These are phyloP conservation scores for Yamadazyma blattariae DNA, from an alignment of 1,139 yeast species.

Conservation along the genomic window DNA sequence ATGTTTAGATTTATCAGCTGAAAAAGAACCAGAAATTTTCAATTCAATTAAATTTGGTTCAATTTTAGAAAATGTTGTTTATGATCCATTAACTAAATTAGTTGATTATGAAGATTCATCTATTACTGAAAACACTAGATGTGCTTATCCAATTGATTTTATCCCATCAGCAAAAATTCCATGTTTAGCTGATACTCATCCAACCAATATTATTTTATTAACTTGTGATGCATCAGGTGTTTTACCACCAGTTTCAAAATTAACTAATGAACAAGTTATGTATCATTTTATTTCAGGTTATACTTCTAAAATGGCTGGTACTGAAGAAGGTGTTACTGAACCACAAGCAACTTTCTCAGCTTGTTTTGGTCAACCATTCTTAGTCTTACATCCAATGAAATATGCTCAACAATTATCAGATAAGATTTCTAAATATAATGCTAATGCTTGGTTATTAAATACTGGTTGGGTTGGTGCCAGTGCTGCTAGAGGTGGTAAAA, in stretches of 20 bases:
- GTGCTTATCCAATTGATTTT: slow-evolving; percentile 97
- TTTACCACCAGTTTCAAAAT: slow-evolving; percentile 93
- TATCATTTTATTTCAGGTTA: slow-evolving; percentile 98
- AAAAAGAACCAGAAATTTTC: slow-evolving; percentile 97
- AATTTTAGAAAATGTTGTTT: slow-evolving; percentile 89
- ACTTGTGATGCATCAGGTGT: slow-evolving; percentile 99
- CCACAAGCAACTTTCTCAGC: slow-evolving; percentile 98
- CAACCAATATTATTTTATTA: slow-evolving; percentile 85
- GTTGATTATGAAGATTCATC: slow-evolving; percentile 83
- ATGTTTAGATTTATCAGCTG: slow-evolving; percentile 85
- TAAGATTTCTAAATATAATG: slow-evolving; percentile 84
- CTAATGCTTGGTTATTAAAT: slow-evolving; percentile 94
- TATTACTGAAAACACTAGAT: slow-evolving; percentile 95
- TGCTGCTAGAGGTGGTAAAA: slow-evolving; percentile 89
- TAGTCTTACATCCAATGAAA: slow-evolving; percentile 97
- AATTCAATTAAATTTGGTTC: slow-evolving; percentile 94
- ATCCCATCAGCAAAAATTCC: slow-evolving; percentile 97
- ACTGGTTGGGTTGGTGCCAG: slow-evolving; percentile 99
- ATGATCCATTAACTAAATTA: slow-evolving; percentile 72
- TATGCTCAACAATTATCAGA: slow-evolving; percentile 96
- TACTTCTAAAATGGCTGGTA: slow-evolving; percentile 99
- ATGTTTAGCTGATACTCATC: slow-evolving; percentile 86
- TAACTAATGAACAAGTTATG: slow-evolving; percentile 95
- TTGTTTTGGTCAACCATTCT: slow-evolving; percentile 98
- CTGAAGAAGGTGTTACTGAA: slow-evolving; percentile 98